Evolutionary conservation across 78 protist genomes (phyloP).

Genomic region (Protostelium mycophagum): DNA sequence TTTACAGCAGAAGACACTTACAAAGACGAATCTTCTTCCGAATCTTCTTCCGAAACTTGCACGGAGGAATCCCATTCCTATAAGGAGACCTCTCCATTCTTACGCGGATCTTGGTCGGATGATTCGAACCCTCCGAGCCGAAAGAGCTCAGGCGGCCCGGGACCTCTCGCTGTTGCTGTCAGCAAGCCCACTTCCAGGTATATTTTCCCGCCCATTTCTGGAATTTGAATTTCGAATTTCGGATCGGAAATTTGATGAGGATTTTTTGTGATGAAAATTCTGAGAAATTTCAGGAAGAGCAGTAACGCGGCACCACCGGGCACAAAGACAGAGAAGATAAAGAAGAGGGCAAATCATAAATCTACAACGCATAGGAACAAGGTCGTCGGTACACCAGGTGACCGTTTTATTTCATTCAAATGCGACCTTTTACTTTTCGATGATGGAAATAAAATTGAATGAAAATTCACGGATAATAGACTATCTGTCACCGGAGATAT

Average conservation of each 20-base stretch:
- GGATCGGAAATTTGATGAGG: no score
- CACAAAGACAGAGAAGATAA: not conserved
- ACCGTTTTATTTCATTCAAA: conserved; percentile 4
- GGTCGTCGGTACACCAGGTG: not conserved
- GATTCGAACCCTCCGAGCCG: not conserved
- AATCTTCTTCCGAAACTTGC: no score
- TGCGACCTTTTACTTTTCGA: no score
- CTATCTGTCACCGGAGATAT: conserved; percentile 94
- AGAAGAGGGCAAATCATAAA: not conserved
- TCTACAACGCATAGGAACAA: not conserved
- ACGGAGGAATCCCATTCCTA: no score
- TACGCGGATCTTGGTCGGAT: not conserved
- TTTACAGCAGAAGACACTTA: no score
- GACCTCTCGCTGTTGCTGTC: not conserved
- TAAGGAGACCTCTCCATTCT: not conserved
- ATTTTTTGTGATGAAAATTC: no score
- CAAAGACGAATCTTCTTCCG: not conserved
- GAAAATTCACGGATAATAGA: conserved; percentile 83
- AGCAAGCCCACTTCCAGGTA: not conserved
- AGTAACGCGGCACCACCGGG: conserved; percentile 3
- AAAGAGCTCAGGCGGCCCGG: not conserved
- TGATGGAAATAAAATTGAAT: not conserved
- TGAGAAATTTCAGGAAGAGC: no score
- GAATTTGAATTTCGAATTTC: not conserved
- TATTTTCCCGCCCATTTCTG: no score